Percentiles rank a stretch among this genome's conserved stretches.
Conservation (phyloP, 257 asterid species). For the Jacaranda copaia region DNA sequence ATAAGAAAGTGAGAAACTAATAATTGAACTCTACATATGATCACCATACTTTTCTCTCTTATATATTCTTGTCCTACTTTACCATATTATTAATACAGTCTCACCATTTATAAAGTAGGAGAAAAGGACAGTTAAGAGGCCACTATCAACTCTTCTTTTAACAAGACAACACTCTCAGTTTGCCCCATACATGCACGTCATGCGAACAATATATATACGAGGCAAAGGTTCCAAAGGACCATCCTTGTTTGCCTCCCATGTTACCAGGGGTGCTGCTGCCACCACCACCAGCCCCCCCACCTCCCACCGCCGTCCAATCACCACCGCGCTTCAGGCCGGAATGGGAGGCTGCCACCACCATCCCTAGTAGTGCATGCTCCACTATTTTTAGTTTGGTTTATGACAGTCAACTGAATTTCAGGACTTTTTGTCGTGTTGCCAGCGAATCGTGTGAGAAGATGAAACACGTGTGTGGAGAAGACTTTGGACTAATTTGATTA, state of each 20-base stretch:
- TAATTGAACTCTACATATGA: neutral
- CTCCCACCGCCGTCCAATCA: conserved; percentile 24
- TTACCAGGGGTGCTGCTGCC: conserved; percentile 56
- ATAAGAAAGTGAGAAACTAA: neutral
- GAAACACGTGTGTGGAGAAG: neutral
- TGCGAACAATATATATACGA: conserved; percentile 10
- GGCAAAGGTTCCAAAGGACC: conserved; percentile 47
- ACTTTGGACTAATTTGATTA: too few relatives aligned
- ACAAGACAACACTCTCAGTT: conserved; percentile 31
- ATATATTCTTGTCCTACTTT: neutral
- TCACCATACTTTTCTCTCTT: conserved; percentile 14
- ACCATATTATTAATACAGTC: neutral
- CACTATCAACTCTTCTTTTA: conserved; percentile 34
- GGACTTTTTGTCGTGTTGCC: conserved; percentile 40
- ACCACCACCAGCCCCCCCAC: conserved; percentile 33
- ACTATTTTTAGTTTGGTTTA: neutral
- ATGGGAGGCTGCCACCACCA: conserved; percentile 38
- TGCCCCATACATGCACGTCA: conserved; percentile 41
- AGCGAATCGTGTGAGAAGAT: conserved; percentile 17
- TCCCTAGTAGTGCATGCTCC: conserved; percentile 26
- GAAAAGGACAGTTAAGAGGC: conserved; percentile 43
- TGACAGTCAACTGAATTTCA: conserved; percentile 27
- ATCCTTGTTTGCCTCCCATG: conserved; percentile 77
- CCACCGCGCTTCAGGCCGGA: conserved; percentile 32
- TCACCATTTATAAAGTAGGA: conserved; percentile 22